A percentile compares a stretch with the other conserved stretches of the same genome.
Conservation (phyloP, 805 yeast genomes). For the Metschnikowia continentalis region DNA sequence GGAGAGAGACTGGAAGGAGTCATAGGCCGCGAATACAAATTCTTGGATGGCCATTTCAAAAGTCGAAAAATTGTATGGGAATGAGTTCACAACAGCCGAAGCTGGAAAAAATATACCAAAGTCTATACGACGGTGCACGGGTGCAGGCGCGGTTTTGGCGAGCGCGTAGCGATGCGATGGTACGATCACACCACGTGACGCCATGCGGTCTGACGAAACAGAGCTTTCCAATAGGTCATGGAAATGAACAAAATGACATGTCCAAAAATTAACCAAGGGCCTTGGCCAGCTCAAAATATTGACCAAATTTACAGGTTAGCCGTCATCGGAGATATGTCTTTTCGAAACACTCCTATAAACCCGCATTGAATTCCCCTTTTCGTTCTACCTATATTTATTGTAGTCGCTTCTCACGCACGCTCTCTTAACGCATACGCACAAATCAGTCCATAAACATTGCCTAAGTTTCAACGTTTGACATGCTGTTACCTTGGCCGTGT, state of each 20-base stretch:
- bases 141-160: constrained; percentile 6
- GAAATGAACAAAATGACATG: no score
- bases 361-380: background rate
- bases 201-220: constrained; percentile 4
- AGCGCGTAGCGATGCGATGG: constrained; percentile 3
- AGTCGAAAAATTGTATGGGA: background rate
- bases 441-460: background rate
- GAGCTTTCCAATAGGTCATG: constrained; percentile 3
- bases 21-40: constrained; percentile 10
- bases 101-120: background rate
- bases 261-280: background rate
- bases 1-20: constrained; percentile 23
- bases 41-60: constrained; percentile 14
- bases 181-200: constrained; percentile 3
- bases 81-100: background rate
- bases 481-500: background rate
- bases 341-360: background rate
- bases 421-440: constrained; percentile 2
- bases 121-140: constrained; percentile 20
- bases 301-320: no score
- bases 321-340: background rate
- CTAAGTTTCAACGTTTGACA: background rate
- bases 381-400: background rate
- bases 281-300: no score
- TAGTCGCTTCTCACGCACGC: background rate